Conservation (phyloP, 345 rosid genomes). For the Physaria fendleri region DNA sequence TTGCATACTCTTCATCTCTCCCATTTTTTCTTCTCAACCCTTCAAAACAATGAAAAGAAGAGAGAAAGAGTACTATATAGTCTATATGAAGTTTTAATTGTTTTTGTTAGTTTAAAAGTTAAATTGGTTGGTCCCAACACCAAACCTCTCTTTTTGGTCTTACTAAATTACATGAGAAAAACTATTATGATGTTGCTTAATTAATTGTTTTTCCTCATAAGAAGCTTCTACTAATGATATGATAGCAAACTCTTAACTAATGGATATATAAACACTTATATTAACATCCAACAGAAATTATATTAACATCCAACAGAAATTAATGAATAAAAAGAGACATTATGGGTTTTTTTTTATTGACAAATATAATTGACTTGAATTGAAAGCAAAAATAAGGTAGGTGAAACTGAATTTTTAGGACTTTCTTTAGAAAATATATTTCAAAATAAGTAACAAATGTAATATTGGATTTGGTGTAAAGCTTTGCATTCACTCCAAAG, state of each 20-base stretch:
- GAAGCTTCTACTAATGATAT: slow-evolving; percentile 17
- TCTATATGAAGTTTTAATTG: slow-evolving; percentile 25
- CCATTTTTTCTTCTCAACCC: slow-evolving; percentile 58
- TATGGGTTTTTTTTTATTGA: not conserved
- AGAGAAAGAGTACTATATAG: not conserved
- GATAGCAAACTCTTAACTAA: slow-evolving; percentile 24
- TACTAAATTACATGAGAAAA: slow-evolving; percentile 11
- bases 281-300: not conserved
- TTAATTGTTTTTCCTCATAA: slow-evolving; percentile 1
- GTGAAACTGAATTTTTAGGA: slow-evolving; percentile 29
- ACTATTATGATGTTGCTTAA: slow-evolving; percentile 20
- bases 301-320: not conserved
- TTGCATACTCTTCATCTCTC: slow-evolving; percentile 79
- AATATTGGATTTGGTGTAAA: slow-evolving; percentile 26
- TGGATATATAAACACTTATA: no score
- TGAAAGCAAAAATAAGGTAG: slow-evolving; percentile 33
- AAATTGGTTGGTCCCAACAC: slow-evolving; percentile 28
- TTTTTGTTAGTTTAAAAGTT: no score
- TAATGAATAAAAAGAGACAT: not conserved
- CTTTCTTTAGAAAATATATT: not conserved
- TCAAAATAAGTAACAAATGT: not conserved
- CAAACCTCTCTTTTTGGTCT: no score
- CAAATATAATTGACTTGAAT: slow-evolving; percentile 24
- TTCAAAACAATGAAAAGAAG: slow-evolving; percentile 11
- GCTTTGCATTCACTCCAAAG: slow-evolving; percentile 26